Evolutionary conservation across 257 asterid species (phyloP).

Genomic region (Penstemon barbatus): DNA sequence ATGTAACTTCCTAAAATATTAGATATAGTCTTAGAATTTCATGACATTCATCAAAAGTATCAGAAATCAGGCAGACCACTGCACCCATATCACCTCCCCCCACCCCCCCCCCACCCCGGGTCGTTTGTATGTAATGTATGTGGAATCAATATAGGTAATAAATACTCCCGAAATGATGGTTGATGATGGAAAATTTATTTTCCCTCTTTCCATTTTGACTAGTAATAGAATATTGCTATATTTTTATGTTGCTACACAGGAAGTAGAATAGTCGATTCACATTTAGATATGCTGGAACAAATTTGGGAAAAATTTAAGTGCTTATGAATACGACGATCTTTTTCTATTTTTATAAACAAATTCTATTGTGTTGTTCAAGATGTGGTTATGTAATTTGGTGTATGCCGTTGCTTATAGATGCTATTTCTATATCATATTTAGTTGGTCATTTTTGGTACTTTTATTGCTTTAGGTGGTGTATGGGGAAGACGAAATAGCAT

Average conservation of each 20-base stretch:
- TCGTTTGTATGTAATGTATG: neutral
- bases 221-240: too few species aligned
- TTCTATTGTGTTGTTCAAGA: neutral
- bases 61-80: neutral
- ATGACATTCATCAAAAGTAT: neutral
- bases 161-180: neutral
- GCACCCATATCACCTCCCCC: neutral
- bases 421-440: neutral
- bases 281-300: neutral
- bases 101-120: too few species aligned
- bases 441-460: constrained; percentile 11
- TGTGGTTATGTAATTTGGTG: constrained; percentile 6
- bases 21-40: neutral
- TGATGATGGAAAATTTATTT: neutral
- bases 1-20: neutral
- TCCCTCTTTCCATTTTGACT: neutral
- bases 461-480: constrained; percentile 62
- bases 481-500: constrained; percentile 88
- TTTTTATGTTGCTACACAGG: neutral
- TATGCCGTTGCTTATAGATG: neutral
- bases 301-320: neutral
- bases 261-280: neutral
- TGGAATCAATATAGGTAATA: neutral
- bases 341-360: neutral
- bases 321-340: neutral